phyloP scores from a whole-genome alignment of 116 monocot species.

The Phalaenopsis hybrid region DNA sequence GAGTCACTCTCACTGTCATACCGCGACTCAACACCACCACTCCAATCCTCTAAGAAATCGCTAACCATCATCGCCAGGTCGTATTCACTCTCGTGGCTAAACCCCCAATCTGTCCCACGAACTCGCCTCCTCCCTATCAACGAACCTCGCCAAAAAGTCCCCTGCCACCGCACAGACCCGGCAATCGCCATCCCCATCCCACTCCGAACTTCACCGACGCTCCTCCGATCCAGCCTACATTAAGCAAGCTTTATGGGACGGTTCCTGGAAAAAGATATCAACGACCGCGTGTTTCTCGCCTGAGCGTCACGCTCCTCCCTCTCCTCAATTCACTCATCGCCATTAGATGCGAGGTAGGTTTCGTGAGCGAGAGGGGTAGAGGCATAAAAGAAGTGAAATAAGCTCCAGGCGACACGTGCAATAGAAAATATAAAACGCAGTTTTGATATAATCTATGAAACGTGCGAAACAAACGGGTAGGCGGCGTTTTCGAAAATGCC shows the following conservation, averaged over 20 bases:
- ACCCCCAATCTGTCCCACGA: conserved; percentile 29
- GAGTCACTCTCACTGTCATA: conserved; percentile 77
- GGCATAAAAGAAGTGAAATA: too few relatives aligned
- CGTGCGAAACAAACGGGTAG: too few relatives aligned
- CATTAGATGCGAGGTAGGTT: too few relatives aligned
- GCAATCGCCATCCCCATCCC: conserved; percentile 20
- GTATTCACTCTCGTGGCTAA: conserved; percentile 82
- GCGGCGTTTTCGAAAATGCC: too few relatives aligned
- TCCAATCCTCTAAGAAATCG: conserved; percentile 84
- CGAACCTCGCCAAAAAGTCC: conserved; percentile 19
- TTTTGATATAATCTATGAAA: too few relatives aligned
- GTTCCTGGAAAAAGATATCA: conserved; percentile 12
- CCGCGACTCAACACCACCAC: conserved; percentile 42
- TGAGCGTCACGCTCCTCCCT: conserved; percentile 20
- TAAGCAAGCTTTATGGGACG: conserved; percentile 14
- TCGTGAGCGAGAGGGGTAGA: too few relatives aligned
- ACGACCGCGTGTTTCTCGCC: conserved; percentile 19
- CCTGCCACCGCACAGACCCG: conserved; percentile 32
- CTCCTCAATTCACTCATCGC: too few relatives aligned
- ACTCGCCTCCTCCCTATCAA: conserved; percentile 22
- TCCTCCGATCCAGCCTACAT: conserved; percentile 19
- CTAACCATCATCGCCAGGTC: conserved; percentile 81
- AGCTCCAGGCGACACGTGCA: too few relatives aligned
- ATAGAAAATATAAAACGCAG: too few relatives aligned
- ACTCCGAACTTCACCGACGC: conserved; percentile 2